A percentile compares a stretch with the other conserved stretches of the same genome.
phyloP scores from a whole-genome alignment of 1,284 basidiomycete species.

The Tylopilus orsonianus region DNA sequence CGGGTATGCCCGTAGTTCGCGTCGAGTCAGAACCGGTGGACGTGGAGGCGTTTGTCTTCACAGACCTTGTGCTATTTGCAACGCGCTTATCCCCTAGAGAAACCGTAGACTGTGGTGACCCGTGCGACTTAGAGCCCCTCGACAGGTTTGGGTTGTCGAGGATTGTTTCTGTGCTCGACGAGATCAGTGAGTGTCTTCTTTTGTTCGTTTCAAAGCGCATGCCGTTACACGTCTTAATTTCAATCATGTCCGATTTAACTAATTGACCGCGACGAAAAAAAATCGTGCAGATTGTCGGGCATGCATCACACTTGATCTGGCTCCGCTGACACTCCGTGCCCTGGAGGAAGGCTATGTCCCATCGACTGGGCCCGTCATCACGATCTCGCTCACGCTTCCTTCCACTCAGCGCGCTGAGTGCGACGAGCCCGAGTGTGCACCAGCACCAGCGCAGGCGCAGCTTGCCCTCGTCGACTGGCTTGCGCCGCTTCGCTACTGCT shows the following conservation, averaged over 20 bases:
- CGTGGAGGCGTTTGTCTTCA: constrained; percentile 64
- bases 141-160: constrained; percentile 56
- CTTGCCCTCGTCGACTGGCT: constrained; percentile 37
- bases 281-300: constrained; percentile 5
- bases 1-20: constrained; percentile 27
- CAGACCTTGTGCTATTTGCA: constrained; percentile 63
- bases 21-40: constrained; percentile 29
- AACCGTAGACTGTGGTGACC: background rate
- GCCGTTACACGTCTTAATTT: no score
- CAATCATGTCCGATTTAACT: no score
- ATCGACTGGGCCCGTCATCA: constrained; percentile 41
- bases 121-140: constrained; percentile 35
- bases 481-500: constrained; percentile 51
- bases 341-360: constrained; percentile 43
- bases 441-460: background rate
- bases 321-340: constrained; percentile 46
- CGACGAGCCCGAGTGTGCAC: background rate
- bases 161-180: constrained; percentile 49
- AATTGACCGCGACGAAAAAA: no score
- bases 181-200: constrained; percentile 21
- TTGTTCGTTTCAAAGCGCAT: background rate
- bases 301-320: constrained; percentile 50
- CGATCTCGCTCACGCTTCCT: constrained; percentile 35
- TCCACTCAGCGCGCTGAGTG: background rate
- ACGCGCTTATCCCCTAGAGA: constrained; percentile 22